Evolutionary conservation across 768 basidiomycete genomes (phyloP).

Genomic region (Royoungia palumana): DNA sequence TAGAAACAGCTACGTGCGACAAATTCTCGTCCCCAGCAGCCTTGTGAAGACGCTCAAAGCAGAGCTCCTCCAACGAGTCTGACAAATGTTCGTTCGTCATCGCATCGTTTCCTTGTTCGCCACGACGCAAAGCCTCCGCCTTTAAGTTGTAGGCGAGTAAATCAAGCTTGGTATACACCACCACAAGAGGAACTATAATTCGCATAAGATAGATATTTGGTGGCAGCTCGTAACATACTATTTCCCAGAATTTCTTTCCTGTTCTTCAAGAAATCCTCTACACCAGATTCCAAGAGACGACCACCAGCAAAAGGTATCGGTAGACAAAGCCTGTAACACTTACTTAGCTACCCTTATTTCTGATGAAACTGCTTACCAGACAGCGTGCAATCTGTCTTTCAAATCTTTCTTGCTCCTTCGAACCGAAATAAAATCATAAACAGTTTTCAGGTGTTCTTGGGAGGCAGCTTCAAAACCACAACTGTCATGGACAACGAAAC

Average conservation of each 20-base stretch:
- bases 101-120: neutral
- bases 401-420: neutral
- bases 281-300: neutral
- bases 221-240: neutral
- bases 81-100: neutral
- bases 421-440: neutral
- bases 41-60: neutral
- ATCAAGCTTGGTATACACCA: constrained; percentile 10
- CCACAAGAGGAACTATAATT: constrained; percentile 2
- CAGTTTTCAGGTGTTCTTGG: neutral
- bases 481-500: neutral
- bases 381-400: neutral
- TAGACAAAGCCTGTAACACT: neutral
- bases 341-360: too few species aligned
- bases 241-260: constrained; percentile 5
- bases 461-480: neutral
- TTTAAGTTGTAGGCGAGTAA: neutral
- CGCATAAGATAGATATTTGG: neutral
- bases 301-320: neutral
- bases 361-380: neutral
- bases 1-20: constrained; percentile 1
- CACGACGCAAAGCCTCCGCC: neutral
- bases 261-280: neutral
- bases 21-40: neutral
- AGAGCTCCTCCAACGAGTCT: neutral